phyloP scores from a whole-genome alignment of 2,329 filamentous ascomycete genomes.

The Trichoderma simmonsii region DNA sequence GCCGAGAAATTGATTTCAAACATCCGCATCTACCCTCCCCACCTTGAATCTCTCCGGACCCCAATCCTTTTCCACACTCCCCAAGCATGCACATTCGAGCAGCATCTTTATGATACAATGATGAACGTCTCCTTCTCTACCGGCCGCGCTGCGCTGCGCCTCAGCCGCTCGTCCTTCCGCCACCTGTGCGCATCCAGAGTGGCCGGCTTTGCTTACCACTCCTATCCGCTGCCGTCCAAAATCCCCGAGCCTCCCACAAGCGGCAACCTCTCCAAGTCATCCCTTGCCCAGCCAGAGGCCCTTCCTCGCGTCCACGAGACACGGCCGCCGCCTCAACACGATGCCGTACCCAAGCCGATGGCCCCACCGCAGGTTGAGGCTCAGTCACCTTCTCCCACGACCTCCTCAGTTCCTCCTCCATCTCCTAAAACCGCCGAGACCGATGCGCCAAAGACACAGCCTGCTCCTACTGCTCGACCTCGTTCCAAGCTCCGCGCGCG shows the following conservation, averaged over 20 bases:
- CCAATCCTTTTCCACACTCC: slow-evolving; percentile 1
- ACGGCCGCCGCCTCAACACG: slow-evolving; percentile 38
- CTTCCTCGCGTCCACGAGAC: slow-evolving; percentile 54
- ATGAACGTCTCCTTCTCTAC: slow-evolving; percentile 46
- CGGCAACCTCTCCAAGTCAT: slow-evolving; percentile 45
- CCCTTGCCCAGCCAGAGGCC: slow-evolving; percentile 44
- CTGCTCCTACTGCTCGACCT: slow-evolving; percentile 38
- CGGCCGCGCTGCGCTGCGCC: slow-evolving; percentile 41
- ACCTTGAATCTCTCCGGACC: background rate
- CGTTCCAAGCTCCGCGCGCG: slow-evolving; percentile 54
- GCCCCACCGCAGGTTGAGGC: slow-evolving; percentile 16
- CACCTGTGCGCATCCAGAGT: slow-evolving; percentile 40
- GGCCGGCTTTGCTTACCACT: slow-evolving; percentile 44
- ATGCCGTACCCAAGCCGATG: slow-evolving; percentile 22
- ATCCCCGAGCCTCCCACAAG: slow-evolving; percentile 40
- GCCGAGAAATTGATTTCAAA: slow-evolving; percentile 15
- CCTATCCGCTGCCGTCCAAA: slow-evolving; percentile 48
- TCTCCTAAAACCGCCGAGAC: slow-evolving; percentile 48
- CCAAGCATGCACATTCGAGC: slow-evolving; percentile 11
- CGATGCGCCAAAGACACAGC: slow-evolving; percentile 65
- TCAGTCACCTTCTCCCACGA: slow-evolving; percentile 21
- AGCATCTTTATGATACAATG: slow-evolving; percentile 26
- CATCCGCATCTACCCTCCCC: slow-evolving; percentile 14
- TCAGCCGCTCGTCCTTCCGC: slow-evolving; percentile 39
- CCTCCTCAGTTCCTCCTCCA: slow-evolving; percentile 19